A percentile compares a stretch with the other conserved stretches of the same genome.
Evolutionary conservation across 176 grass and related monocot genomes (phyloP).

Genomic region (Elymus sibiricus): DNA sequence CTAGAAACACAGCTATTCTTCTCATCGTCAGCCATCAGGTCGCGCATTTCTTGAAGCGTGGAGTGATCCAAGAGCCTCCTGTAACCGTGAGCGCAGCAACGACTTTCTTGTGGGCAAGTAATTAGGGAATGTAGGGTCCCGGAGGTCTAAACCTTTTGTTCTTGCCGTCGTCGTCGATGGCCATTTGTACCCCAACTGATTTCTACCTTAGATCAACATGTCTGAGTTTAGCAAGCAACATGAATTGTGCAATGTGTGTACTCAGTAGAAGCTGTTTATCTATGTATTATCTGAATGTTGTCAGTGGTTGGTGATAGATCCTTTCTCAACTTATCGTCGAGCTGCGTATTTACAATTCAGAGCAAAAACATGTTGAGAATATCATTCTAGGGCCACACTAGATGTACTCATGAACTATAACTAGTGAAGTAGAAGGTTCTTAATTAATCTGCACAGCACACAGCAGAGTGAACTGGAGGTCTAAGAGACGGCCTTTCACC

Average conservation of each 20-base stretch:
- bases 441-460: not conserved
- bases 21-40: not conserved
- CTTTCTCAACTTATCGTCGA: too few species aligned
- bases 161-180: not conserved
- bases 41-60: not conserved
- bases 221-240: not conserved
- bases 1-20: too few species aligned
- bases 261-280: not conserved
- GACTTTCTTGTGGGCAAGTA: conserved; percentile 5
- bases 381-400: not conserved
- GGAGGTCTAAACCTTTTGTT: not conserved
- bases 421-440: not conserved
- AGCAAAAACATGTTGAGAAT: not conserved
- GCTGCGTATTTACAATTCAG: not conserved
- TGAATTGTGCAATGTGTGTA: not conserved
- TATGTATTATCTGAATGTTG: not conserved
- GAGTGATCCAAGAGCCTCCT: conserved; percentile 6
- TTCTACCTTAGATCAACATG: not conserved
- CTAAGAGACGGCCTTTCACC: conserved; percentile 42
- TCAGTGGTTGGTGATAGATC: not conserved
- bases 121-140: not conserved
- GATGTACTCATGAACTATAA: not conserved
- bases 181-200: conserved; percentile 10
- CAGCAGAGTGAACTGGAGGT: not conserved
- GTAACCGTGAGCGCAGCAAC: not conserved